These are phyloP conservation scores for Darksidea phi DNA, from an alignment of 495 filamentous ascomycete species.

Conservation along the genomic window DNA sequence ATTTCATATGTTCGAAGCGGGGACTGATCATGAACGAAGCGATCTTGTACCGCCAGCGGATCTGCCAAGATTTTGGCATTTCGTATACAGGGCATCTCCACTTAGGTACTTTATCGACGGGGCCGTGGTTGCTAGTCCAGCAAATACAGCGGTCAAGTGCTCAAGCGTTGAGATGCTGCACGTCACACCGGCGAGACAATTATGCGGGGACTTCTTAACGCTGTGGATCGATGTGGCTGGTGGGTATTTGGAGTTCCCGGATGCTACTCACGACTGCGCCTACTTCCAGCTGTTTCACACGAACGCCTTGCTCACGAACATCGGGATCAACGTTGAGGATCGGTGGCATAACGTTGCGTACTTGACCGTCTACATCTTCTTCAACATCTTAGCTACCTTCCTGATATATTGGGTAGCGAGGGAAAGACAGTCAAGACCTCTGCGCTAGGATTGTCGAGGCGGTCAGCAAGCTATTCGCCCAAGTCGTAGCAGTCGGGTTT, in stretches of 20 bases:
- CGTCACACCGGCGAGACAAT: slow-evolving; percentile 4
- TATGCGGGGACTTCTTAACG: slow-evolving; percentile 2
- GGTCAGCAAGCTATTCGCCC: no score
- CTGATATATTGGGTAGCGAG: slow-evolving; percentile 16
- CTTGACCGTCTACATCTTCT: slow-evolving; percentile 8
- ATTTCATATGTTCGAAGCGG: neutral
- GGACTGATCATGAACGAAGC: slow-evolving; percentile 2
- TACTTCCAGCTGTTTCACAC: slow-evolving; percentile 15
- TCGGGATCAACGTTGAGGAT: neutral
- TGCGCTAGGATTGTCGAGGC: no score
- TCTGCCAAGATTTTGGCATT: slow-evolving; percentile 20
- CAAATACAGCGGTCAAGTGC: slow-evolving; percentile 15
- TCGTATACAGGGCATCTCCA: slow-evolving; percentile 22
- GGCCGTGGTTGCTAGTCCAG: slow-evolving; percentile 9
- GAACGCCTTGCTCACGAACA: neutral
- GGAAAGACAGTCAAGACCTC: no score
- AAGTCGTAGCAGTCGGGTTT: no score
- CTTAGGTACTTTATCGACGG: slow-evolving; percentile 20
- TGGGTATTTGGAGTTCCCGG: slow-evolving; percentile 7
- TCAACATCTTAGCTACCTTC: slow-evolving; percentile 18
- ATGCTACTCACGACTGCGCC: slow-evolving; percentile 1
- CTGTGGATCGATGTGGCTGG: slow-evolving; percentile 4
- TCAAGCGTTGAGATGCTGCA: slow-evolving; percentile 12
- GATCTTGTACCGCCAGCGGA: slow-evolving; percentile 12
- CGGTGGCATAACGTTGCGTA: slow-evolving; percentile 17